phyloP scores from a whole-genome alignment of 805 yeast genomes.

The Ogataea zsoltii region DNA sequence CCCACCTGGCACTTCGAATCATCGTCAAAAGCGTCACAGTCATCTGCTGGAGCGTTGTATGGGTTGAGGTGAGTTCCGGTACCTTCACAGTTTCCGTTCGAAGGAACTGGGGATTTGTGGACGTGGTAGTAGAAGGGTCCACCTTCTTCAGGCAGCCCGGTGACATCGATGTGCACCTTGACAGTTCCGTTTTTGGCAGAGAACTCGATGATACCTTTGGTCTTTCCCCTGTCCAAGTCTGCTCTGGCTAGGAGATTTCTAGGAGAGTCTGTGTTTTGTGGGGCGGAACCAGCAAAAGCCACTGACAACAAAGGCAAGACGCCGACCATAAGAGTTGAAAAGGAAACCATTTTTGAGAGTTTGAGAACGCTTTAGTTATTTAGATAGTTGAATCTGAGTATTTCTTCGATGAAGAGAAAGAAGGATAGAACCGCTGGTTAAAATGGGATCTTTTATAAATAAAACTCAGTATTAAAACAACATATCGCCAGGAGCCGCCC shows the following conservation, averaged over 20 bases:
- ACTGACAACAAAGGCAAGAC: conserved; percentile 12
- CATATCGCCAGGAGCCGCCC: no score
- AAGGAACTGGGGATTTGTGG: conserved; percentile 58
- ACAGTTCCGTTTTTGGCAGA: conserved; percentile 60
- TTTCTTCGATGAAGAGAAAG: conserved; percentile 1
- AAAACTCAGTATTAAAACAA: background rate
- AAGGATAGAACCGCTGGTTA: conserved; percentile 1
- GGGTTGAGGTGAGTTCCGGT: conserved; percentile 67
- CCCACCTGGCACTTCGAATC: conserved; percentile 69
- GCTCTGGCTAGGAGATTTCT: conserved; percentile 55
- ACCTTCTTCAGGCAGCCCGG: conserved; percentile 64
- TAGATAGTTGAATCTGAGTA: background rate
- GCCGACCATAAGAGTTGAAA: conserved; percentile 15
- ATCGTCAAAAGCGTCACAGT: conserved; percentile 49
- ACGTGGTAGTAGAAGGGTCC: conserved; percentile 74
- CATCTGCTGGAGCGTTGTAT: conserved; percentile 49
- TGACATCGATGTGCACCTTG: conserved; percentile 66
- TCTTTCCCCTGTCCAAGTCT: conserved; percentile 48
- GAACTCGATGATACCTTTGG: conserved; percentile 57
- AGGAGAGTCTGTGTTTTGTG: conserved; percentile 51
- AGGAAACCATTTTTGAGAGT: conserved; percentile 21
- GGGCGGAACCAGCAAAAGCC: conserved; percentile 45
- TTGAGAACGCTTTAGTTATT: background rate
- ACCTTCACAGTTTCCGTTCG: conserved; percentile 50
- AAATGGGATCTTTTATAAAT: background rate